phyloP scores from a whole-genome alignment of 768 basidiomycete genomes.

The Tephrocybe sp. region DNA sequence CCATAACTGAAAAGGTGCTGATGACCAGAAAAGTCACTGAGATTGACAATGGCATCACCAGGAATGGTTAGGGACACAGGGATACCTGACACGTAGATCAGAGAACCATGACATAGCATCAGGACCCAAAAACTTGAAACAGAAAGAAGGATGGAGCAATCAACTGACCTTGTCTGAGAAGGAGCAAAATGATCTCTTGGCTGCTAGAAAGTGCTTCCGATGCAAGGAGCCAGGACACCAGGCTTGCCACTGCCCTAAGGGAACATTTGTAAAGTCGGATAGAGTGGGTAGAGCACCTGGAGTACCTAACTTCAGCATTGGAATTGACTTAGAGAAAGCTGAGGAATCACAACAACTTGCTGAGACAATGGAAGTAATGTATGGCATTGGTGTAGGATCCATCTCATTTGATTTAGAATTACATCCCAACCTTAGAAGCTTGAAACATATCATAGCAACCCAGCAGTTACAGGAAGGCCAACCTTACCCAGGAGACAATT shows the following conservation, averaged over 20 bases:
- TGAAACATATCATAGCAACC: not conserved
- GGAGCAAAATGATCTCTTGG: conserved; percentile 3
- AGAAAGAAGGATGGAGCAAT: too few species aligned
- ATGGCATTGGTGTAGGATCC: not conserved
- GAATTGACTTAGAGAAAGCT: not conserved
- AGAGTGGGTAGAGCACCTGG: not conserved
- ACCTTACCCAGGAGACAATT: not conserved
- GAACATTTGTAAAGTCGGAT: too few species aligned
- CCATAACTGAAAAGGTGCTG: too few species aligned
- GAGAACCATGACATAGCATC: too few species aligned
- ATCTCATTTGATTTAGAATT: not conserved
- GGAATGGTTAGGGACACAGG: too few species aligned
- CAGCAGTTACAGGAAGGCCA: not conserved
- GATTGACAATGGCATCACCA: too few species aligned
- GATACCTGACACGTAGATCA: too few species aligned
- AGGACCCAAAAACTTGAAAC: too few species aligned
- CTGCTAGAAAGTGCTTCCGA: conserved; percentile 4
- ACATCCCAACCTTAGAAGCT: too few species aligned
- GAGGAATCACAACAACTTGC: not conserved
- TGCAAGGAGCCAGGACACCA: conserved; percentile 1
- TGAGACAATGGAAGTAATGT: not conserved
- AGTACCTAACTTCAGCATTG: not conserved
- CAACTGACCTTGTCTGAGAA: too few species aligned
- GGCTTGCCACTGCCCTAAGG: too few species aligned
- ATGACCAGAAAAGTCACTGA: too few species aligned